These are phyloP conservation scores for Globisporangium emineosum DNA, from an alignment of 352 stramenopile species.

Conservation along the genomic window DNA sequence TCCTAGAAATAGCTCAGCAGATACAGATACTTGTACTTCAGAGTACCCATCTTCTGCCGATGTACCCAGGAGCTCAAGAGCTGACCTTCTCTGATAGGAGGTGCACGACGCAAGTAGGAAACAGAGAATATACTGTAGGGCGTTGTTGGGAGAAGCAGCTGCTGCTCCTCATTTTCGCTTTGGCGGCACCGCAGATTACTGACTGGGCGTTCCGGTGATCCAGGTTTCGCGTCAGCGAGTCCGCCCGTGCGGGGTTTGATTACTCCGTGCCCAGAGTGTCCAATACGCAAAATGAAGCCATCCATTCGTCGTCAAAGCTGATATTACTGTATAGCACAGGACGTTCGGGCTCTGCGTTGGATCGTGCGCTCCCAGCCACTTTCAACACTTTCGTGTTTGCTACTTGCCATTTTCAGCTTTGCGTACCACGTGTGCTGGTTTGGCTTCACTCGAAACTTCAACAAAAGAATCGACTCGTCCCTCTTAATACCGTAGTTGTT, in stretches of 20 bases:
- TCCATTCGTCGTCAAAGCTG: neutral
- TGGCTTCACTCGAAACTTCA: no score
- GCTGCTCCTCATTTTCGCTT: neutral
- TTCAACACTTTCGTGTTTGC: no score
- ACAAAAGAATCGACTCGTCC: neutral
- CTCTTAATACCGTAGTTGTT: neutral
- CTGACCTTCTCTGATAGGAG: no score
- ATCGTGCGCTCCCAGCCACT: no score
- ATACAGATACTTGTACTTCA: no score
- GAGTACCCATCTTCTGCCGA: no score
- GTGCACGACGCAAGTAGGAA: neutral
- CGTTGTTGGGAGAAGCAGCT: neutral
- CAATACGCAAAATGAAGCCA: neutral
- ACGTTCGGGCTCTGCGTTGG: no score
- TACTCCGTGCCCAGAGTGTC: neutral
- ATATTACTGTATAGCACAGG: no score
- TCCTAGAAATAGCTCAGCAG: no score
- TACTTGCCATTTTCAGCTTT: neutral
- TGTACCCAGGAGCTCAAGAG: no score
- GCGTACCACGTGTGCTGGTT: no score
- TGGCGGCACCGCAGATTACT: neutral
- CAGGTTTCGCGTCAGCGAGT: neutral
- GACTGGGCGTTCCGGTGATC: conserved; percentile 4
- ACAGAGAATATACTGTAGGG: neutral
- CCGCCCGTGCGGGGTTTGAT: neutral